phyloP scores from a whole-genome alignment of 176 grass and related monocot species.

The Triticum urartu region DNA sequence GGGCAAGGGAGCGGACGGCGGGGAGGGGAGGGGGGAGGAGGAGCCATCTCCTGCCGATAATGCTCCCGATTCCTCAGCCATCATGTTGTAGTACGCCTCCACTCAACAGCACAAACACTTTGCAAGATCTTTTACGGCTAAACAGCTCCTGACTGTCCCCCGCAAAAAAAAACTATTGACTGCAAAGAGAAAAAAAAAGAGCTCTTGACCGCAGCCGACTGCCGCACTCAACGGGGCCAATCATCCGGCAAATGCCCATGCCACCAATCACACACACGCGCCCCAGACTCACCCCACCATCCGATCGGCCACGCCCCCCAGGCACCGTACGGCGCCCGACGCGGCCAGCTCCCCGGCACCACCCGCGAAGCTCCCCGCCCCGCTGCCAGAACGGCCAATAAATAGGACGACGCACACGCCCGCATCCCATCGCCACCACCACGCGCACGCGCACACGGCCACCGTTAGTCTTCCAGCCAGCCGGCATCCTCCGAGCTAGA shows the following conservation, averaged over 20 bases:
- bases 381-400: background rate
- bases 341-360: background rate
- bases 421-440: constrained; percentile 13
- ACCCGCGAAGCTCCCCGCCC: constrained; percentile 22
- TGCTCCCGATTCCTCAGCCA: too few relatives aligned
- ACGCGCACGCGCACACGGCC: background rate
- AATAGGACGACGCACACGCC: constrained; percentile 34
- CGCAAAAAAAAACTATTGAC: too few relatives aligned
- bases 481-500: background rate
- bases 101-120: too few relatives aligned
- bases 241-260: background rate
- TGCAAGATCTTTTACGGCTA: too few relatives aligned
- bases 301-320: constrained; percentile 10
- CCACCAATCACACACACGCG: background rate
- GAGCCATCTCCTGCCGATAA: too few relatives aligned
- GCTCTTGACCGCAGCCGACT: background rate
- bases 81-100: too few relatives aligned
- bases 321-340: background rate
- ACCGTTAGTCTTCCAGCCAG: background rate
- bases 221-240: constrained; percentile 14
- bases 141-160: too few relatives aligned
- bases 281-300: constrained; percentile 24
- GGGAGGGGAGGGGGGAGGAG: too few relatives aligned
- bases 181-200: too few relatives aligned
- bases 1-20: too few relatives aligned